These are phyloP conservation scores for Cryptosporidium ryanae DNA, from an alignment of 169 alveolate genomes.

Conservation along the genomic window DNA sequence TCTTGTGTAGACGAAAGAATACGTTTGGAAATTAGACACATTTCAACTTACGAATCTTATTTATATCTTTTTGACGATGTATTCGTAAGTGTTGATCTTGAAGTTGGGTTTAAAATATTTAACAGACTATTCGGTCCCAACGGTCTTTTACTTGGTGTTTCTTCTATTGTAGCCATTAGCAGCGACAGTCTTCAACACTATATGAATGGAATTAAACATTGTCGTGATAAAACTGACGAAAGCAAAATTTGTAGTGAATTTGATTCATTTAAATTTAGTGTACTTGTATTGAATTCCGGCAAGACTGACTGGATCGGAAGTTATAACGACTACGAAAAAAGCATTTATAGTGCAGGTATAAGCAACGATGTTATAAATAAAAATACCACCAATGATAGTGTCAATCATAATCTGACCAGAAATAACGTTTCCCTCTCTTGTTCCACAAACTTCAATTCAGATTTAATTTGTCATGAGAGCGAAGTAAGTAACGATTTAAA, in stretches of 20 bases:
- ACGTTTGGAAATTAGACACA: slow-evolving; percentile 17
- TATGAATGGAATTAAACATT: slow-evolving; percentile 10
- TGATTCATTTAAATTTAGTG: slow-evolving; percentile 34
- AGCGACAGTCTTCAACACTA: slow-evolving; percentile 66
- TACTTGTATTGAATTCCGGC: slow-evolving; percentile 42
- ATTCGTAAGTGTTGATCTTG: slow-evolving; percentile 61
- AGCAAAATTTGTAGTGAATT: background rate
- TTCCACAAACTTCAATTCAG: background rate
- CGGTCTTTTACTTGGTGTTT: slow-evolving; percentile 24
- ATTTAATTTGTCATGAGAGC: too few relatives aligned
- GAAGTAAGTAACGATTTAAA: too few relatives aligned
- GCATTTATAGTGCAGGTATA: background rate
- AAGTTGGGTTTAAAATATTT: slow-evolving; percentile 57
- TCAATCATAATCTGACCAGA: too few relatives aligned
- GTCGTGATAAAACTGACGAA: background rate
- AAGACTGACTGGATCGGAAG: slow-evolving; percentile 51
- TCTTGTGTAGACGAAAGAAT: background rate
- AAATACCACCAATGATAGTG: slow-evolving; percentile 1
- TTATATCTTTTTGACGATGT: slow-evolving; percentile 65
- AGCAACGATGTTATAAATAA: background rate
- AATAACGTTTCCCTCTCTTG: too few relatives aligned
- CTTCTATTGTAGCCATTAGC: slow-evolving; percentile 47
- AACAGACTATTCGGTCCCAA: slow-evolving; percentile 57
- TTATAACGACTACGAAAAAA: slow-evolving; percentile 31
- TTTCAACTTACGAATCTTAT: slow-evolving; percentile 17